A percentile compares a stretch with the other conserved stretches of the same genome.
phyloP scores from a whole-genome alignment of 805 yeast genomes.

The Wickerhamiella sergipiensis region DNA sequence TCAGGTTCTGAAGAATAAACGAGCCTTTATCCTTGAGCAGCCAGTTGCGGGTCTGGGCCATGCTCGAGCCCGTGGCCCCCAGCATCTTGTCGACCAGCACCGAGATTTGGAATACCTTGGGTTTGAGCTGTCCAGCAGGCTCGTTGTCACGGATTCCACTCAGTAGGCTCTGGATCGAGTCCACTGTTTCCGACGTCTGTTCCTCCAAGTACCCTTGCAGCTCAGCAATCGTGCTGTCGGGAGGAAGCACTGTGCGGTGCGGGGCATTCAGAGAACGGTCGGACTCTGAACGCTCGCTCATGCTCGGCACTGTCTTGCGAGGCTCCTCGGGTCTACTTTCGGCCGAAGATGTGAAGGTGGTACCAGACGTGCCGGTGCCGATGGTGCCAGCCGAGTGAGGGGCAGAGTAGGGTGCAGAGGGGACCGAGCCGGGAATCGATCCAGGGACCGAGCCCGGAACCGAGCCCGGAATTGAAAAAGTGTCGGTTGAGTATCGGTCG shows the following conservation, averaged over 20 bases:
- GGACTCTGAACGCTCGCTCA: background rate
- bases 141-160: conserved; percentile 37
- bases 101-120: conserved; percentile 62
- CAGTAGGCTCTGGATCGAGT: conserved; percentile 73
- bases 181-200: conserved; percentile 82
- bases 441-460: background rate
- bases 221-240: conserved; percentile 78
- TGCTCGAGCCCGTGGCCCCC: conserved; percentile 72
- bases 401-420: background rate
- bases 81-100: conserved; percentile 75
- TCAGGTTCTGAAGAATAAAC: conserved; percentile 78
- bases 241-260: conserved; percentile 21
- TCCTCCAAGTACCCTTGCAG: conserved; percentile 77
- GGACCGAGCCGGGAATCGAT: too few relatives aligned
- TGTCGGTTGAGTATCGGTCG: too few relatives aligned
- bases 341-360: background rate
- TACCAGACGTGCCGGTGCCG: background rate
- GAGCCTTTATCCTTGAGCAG: conserved; percentile 80
- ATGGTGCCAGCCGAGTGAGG: background rate
- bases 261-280: background rate
- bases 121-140: conserved; percentile 58
- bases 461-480: too few relatives aligned
- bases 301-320: background rate
- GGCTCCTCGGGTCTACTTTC: background rate
- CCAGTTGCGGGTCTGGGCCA: conserved; percentile 77